Percentiles rank a stretch among this genome's conserved stretches.
phyloP scores from a whole-genome alignment of 2,329 filamentous ascomycete genomes.

The Plenodomus lindquistii region DNA sequence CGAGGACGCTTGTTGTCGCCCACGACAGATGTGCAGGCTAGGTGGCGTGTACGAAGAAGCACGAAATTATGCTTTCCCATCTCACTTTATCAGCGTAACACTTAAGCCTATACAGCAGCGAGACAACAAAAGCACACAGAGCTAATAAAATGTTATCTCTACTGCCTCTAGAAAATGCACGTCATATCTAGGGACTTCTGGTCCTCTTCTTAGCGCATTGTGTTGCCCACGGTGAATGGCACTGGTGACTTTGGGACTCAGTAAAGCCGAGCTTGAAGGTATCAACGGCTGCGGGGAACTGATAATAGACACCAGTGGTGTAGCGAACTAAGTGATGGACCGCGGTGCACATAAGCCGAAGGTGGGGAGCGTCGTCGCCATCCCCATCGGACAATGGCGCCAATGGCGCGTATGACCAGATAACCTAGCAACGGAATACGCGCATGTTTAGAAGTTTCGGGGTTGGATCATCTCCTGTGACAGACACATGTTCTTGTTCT shows the following conservation, averaged over 20 bases:
- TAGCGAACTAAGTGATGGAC: constrained; percentile 6
- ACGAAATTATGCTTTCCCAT: too few relatives aligned
- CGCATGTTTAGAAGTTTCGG: not conserved
- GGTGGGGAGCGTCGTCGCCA: constrained; percentile 23
- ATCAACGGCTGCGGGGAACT: not conserved
- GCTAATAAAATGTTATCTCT: too few relatives aligned
- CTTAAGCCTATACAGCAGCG: too few relatives aligned
- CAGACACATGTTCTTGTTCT: not conserved
- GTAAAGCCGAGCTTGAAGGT: not conserved
- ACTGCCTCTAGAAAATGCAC: too few relatives aligned
- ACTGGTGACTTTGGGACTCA: too few relatives aligned
- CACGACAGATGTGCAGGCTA: not conserved
- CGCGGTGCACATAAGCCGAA: constrained; percentile 19
- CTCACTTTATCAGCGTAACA: too few relatives aligned
- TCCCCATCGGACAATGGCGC: not conserved
- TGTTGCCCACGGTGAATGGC: too few relatives aligned
- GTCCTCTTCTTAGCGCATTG: too few relatives aligned
- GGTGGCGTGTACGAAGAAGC: too few relatives aligned
- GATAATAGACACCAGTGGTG: not conserved
- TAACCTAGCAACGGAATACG: not conserved
- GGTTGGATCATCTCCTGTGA: not conserved
- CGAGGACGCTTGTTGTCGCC: not conserved
- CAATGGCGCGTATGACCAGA: not conserved
- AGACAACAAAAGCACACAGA: too few relatives aligned
- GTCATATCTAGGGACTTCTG: too few relatives aligned